phyloP scores from a whole-genome alignment of 78 protist species.

The Chrysochromulina tobinii region DNA sequence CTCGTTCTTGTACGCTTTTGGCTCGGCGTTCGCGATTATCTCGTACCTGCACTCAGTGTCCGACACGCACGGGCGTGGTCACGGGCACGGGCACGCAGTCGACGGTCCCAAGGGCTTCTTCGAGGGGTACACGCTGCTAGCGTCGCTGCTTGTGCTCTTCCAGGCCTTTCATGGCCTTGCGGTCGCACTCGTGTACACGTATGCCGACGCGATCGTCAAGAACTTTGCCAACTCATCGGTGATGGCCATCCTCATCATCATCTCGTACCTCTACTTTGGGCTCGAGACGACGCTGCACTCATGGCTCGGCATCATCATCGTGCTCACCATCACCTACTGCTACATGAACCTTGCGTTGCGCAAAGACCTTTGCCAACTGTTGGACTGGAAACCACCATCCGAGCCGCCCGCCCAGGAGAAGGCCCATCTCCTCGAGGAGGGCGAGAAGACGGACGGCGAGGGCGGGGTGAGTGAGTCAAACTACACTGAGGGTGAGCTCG shows the following conservation, averaged over 20 bases:
- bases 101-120: conserved; percentile 33
- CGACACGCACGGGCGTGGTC: no score
- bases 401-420: neutral
- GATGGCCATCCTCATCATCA: neutral
- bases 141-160: neutral
- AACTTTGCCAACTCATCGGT: conserved; percentile 25
- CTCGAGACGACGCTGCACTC: neutral
- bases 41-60: neutral
- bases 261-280: neutral
- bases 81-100: no score
- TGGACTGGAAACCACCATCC: no score
- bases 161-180: conserved; percentile 18
- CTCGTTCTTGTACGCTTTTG: neutral
- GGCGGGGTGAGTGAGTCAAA: no score
- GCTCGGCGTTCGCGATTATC: neutral
- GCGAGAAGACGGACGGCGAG: neutral
- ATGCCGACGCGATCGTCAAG: conserved; percentile 44
- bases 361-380: no score
- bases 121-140: neutral
- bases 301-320: conserved; percentile 2
- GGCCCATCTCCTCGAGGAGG: neutral
- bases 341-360: conserved; percentile 9
- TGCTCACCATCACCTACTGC: neutral
- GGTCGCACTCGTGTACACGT: conserved; percentile 28
- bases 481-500: no score